Base-by-base conservation (phyloP, 2,329 filamentous ascomycete species). In the Tympanopsis confertula region DNA sequence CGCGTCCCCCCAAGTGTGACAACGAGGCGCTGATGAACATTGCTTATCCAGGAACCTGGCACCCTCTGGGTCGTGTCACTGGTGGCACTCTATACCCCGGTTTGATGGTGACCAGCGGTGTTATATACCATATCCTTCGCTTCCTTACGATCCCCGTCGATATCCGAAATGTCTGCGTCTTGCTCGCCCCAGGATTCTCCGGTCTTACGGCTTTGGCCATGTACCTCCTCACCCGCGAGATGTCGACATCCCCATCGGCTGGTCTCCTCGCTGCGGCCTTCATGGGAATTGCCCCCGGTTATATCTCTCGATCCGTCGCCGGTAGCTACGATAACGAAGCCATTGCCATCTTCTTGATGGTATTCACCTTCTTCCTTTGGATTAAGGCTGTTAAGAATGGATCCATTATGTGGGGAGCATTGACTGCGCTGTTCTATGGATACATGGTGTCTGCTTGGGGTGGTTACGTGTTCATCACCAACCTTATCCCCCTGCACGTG, bases 371-470 rank as follows among this genome's bases (percentile, higher is more conserved):
- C 65, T 98, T 80, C 65, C 76, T 98, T 38, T 98, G 91, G 91
- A 94, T 98, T 66, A 96, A 96, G 73, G 86, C 91, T 15, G 73
- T 98, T 49, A 98, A 98, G 70, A 75, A 87, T 41, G 91, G 91
- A 19, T 96, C 91, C 37, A 87, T 94, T 58, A 84, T 95, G 62
- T 98, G 89, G 89, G 89, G 87, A 50, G 88, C 86, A 26, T 69
- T 95, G 44, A 91, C 88, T 50, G 91, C 91, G 32, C 71, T 98
- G 39, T 96, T 93, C 66, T 98, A 98, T 63, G 91, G 91, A 54
- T 98, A 98, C 77, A 98, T 98, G 91, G 91, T 98, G 46, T 91
- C 89, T 36, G 94, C 93, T 14, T 98, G 91, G 91, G 91, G 91
- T 71, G 91, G 91, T 55, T 98, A 98, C 61, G 91, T 94, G 53